Conservation (phyloP, 345 rosid genomes). For the Mercurialis annua region DNA sequence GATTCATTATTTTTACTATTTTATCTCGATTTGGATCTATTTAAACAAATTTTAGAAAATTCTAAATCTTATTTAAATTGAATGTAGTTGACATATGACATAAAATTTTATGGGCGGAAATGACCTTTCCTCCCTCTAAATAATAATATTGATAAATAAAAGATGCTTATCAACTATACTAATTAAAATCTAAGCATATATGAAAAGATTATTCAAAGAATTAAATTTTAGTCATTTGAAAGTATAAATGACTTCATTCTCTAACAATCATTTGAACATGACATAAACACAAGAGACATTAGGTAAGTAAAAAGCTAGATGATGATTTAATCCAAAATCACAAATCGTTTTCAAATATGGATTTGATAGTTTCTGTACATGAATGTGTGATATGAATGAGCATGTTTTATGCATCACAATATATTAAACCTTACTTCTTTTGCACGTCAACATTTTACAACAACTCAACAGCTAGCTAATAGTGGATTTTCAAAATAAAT, state of each 20-base stretch:
- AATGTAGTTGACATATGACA: no score
- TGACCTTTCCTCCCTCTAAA: no score
- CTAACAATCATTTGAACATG: constrained; percentile 32
- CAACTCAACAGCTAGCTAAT: neutral
- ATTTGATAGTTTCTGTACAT: constrained; percentile 22
- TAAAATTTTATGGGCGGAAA: no score
- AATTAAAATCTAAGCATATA: neutral
- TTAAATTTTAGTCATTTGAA: constrained; percentile 15
- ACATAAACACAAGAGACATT: no score
- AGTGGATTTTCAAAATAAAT: no score
- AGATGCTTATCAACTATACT: no score
- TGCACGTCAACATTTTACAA: neutral
- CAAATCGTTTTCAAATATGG: constrained; percentile 17
- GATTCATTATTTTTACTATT: no score
- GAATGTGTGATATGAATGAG: constrained; percentile 21
- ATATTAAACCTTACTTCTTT: neutral
- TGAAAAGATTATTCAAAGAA: constrained; percentile 4
- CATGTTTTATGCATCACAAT: constrained; percentile 8
- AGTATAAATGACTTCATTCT: constrained; percentile 23
- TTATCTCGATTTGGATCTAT: no score
- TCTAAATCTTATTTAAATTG: no score
- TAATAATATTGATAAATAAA: no score
- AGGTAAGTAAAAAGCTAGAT: neutral
- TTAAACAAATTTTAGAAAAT: no score
- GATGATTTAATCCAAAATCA: constrained; percentile 27